Evolutionary conservation across 2,329 filamentous ascomycete genomes (phyloP).

Genomic region (Nannizziopsis arthrosporioides): DNA sequence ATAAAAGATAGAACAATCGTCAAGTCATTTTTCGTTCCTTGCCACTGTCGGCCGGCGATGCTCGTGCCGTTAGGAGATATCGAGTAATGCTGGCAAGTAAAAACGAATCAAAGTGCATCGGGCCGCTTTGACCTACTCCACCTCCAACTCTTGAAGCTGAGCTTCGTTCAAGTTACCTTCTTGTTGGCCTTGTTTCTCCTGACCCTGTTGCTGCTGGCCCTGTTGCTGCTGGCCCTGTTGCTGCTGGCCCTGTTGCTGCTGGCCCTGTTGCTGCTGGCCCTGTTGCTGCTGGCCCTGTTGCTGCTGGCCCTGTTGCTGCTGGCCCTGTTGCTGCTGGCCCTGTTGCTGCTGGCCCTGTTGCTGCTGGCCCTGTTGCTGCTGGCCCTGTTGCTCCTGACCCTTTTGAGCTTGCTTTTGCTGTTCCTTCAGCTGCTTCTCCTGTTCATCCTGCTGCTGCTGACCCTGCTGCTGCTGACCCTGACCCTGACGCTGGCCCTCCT

Average conservation of each 20-base stretch:
- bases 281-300: background rate
- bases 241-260: background rate
- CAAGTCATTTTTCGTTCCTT: background rate
- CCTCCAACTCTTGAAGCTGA: background rate
- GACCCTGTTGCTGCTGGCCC: background rate
- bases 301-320: background rate
- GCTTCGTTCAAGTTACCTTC: background rate
- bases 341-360: background rate
- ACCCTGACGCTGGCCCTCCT: background rate
- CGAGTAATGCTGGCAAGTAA: too few relatives aligned
- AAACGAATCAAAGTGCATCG: too few relatives aligned
- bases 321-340: background rate
- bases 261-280: background rate
- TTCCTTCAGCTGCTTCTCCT: background rate
- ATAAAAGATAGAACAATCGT: background rate
- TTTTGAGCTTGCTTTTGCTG: background rate
- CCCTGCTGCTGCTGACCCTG: background rate
- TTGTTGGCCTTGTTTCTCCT: conserved; percentile 1
- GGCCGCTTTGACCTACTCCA: too few relatives aligned
- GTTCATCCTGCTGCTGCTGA: background rate
- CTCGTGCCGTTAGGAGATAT: too few relatives aligned
- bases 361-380: background rate
- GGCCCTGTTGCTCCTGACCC: background rate
- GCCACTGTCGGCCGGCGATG: background rate
- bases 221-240: background rate